phyloP scores from a whole-genome alignment of 148 eudicot species.

The Camellia granthamiana region DNA sequence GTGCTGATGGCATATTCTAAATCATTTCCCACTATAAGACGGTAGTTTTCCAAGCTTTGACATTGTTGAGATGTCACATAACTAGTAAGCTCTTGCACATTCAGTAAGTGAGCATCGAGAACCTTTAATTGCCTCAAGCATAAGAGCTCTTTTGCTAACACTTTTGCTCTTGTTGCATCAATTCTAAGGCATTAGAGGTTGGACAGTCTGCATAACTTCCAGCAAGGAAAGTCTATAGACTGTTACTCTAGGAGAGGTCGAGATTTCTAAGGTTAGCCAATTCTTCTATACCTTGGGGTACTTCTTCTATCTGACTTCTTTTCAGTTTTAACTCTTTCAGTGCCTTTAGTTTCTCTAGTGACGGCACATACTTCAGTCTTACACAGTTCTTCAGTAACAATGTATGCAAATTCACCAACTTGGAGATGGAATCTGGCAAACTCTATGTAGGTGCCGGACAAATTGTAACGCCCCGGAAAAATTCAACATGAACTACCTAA shows the following conservation, averaged over 20 bases:
- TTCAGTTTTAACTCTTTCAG: neutral
- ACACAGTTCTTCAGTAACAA: no score
- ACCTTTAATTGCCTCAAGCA: neutral
- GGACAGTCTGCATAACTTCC: neutral
- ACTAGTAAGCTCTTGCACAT: neutral
- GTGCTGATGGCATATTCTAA: no score
- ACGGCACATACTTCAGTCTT: no score
- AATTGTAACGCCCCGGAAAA: no score
- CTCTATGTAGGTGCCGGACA: neutral
- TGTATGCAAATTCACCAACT: neutral
- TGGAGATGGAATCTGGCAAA: neutral
- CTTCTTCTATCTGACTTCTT: neutral
- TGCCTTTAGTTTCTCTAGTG: no score
- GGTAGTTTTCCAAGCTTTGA: neutral
- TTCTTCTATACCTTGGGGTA: constrained; percentile 7
- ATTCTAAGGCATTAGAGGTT: neutral
- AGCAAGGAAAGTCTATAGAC: neutral
- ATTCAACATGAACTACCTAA: no score
- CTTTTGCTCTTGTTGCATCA: neutral
- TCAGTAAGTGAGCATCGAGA: neutral
- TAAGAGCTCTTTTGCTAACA: neutral
- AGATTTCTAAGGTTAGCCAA: neutral
- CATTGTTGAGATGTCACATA: neutral
- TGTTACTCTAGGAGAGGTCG: neutral
- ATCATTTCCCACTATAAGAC: neutral